Base-by-base conservation (phyloP, 164 flowering plant species). In the Piper longum region DNA sequence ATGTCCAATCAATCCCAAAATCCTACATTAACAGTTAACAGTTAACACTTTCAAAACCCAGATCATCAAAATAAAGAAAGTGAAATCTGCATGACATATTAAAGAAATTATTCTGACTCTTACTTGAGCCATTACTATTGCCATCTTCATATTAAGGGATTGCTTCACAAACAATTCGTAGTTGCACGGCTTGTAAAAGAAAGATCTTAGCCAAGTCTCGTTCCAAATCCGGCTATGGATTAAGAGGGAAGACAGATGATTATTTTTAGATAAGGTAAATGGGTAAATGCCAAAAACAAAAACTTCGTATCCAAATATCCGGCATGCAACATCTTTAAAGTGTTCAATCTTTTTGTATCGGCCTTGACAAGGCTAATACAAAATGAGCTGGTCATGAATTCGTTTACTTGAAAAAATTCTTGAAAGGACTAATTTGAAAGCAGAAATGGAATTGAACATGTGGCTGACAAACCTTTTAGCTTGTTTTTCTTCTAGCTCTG, bases 161-260 rank as follows among this genome's bases (percentile, higher is more conserved):
- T 93, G 97, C 74, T 93, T 90, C 72, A 93, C 99, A 75, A 93
- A 93, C 52, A 93, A 78, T 73, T 93, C 99, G 68, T 93, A 83
- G 70, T 93, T 93, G 79, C 99, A 93, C 54, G 99, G 99, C 74
- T 90, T 90, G 81, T 84, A 93, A 77, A 93, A 90, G 84, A 93
- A 93, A 76, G 85, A 81, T 44, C 92, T 69, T 75, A 93, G 67
- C 99, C 99, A 93, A 57, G 97, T 87, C 80, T 93, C 99, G 69
- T 88, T 93, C 99, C 99, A 93, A 45, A 93, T 87, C 57, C 99
- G 99, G 73, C 99, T 93, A 71, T 64, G 62, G 56, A 16, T 39
- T 5, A 18, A 62, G 42, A 56, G 8, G 17, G 17, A 9, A 48
- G 8, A 9, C 9, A 44, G 36, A 26, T 26, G 11, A 44, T 44